Base-by-base conservation (phyloP, 2,329 filamentous ascomycete genomes). In the Stemphylium beticola region DNA sequence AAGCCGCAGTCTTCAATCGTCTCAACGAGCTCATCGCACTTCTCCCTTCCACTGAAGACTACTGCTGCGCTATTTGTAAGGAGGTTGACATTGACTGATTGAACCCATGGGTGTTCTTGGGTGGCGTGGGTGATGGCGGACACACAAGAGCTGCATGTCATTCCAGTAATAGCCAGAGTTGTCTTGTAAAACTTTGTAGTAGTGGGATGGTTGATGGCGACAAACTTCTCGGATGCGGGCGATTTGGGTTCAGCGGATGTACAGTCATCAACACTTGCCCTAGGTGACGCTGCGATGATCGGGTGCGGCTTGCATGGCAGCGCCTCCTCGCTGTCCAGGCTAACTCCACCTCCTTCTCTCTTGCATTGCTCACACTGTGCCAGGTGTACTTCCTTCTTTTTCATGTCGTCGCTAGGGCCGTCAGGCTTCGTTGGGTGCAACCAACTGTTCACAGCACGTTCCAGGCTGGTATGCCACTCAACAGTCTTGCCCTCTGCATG, bases 131-230 rank as follows among this genome's bases (percentile, higher is more conserved):
- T 82, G 49, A 86, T 79, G 24, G 77, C 75, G 33, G 77, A 78
- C 4, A 83, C 79, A 64, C 84, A 86, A 6, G 83, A 80, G 53
- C 82, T 82, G 65, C 84, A 86, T 2, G 83, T 86, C 84, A 86
- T 86, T n/a, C 84, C 83, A 22, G 76, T 76, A 31, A 86, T 78
- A n/a, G 79, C 77, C 47, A 83, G 71, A 4, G 79, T 79, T 4
- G 77, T 80, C 53, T 65, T 71, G 57, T 62, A 71, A 10, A 49
- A 22, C 8, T 20, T 31, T 9, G 54, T 15, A 6, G 40, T 10
- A 9, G 22, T 40, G n/a, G 50, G 14, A 1, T 53, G 15, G 17
- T 69, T 60, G 7, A 69, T 36, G 7, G 53, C 42, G n/a, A 70
- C 46, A 24, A 73, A 67, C 10, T 44, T 45, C 8, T 66, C 60